A percentile compares a stretch with the other conserved stretches of the same genome.
Evolutionary conservation across 2,329 filamentous ascomycete species (phyloP).

Genomic region (Esteya vermicola): DNA sequence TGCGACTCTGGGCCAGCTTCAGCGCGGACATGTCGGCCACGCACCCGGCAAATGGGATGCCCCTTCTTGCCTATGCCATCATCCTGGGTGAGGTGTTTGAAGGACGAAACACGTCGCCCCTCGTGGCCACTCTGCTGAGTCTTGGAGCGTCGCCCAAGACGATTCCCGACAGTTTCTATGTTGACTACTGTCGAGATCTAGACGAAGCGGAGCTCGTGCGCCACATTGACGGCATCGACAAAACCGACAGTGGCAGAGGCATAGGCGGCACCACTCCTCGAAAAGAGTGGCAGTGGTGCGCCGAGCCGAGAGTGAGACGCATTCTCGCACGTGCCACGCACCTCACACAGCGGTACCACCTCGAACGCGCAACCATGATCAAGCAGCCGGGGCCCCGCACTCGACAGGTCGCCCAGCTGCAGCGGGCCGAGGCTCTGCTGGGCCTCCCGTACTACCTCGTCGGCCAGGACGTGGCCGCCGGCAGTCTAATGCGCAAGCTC

Average conservation of each 20-base stretch:
- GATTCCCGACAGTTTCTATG: conserved; percentile 4
- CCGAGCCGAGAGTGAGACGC: not conserved
- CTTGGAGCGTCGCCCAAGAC: conserved; percentile 4
- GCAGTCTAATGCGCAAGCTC: conserved; percentile 4
- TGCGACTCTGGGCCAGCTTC: conserved; percentile 5
- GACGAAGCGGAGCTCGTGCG: not conserved
- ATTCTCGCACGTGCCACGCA: conserved; percentile 1
- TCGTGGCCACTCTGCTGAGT: conserved; percentile 6
- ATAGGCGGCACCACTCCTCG: not conserved
- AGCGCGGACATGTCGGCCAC: conserved; percentile 1
- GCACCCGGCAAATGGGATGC: not conserved
- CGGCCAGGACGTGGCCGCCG: conserved; percentile 4
- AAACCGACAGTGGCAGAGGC: not conserved
- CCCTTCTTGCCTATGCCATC: conserved; percentile 4
- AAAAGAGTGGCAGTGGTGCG: conserved; percentile 4
- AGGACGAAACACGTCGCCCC: not conserved
- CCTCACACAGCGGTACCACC: conserved; percentile 5
- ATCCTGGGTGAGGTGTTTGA: conserved; percentile 2
- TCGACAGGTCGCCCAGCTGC: conserved; percentile 1
- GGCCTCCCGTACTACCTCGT: conserved; percentile 4
- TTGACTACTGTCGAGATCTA: conserved; percentile 2
- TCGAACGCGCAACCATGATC: conserved; percentile 3
- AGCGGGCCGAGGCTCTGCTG: conserved; percentile 2
- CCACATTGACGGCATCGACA: not conserved
- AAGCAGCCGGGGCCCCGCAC: conserved; percentile 1